phyloP scores from a whole-genome alignment of 495 filamentous ascomycete species.

The Lichina pygmaea region DNA sequence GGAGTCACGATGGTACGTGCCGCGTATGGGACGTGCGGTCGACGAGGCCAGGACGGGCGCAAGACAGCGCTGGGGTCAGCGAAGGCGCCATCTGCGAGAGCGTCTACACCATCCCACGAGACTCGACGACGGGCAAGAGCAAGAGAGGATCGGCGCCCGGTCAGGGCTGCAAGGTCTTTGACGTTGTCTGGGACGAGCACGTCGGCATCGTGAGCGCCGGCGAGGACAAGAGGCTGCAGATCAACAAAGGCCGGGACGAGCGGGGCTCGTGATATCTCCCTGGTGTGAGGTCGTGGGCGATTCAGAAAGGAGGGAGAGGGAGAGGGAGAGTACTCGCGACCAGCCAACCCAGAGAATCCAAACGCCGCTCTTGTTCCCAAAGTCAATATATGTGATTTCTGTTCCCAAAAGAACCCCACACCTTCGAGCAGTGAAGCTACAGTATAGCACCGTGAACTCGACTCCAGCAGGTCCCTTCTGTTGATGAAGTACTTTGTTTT shows the following conservation, averaged over 20 bases:
- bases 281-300: no score
- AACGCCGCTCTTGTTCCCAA: no score
- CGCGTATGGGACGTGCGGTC: constrained; percentile 78
- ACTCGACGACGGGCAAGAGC: constrained; percentile 17
- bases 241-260: constrained; percentile 36
- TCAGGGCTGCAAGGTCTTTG: constrained; percentile 74
- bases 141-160: constrained; percentile 23
- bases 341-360: no score
- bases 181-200: constrained; percentile 57
- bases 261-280: no score
- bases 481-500: no score
- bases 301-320: no score
- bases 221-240: constrained; percentile 80
- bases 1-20: constrained; percentile 70
- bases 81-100: constrained; percentile 43
- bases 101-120: constrained; percentile 55
- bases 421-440: no score
- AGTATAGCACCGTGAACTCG: no score
- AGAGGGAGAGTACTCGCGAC: no score
- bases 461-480: no score
- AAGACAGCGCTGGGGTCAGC: constrained; percentile 21
- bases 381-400: no score
- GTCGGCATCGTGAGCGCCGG: constrained; percentile 78
- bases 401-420: no score
- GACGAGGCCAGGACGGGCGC: constrained; percentile 25